phyloP scores from a whole-genome alignment of 331 rosid species.

The Rhamnella rubrinervis region DNA sequence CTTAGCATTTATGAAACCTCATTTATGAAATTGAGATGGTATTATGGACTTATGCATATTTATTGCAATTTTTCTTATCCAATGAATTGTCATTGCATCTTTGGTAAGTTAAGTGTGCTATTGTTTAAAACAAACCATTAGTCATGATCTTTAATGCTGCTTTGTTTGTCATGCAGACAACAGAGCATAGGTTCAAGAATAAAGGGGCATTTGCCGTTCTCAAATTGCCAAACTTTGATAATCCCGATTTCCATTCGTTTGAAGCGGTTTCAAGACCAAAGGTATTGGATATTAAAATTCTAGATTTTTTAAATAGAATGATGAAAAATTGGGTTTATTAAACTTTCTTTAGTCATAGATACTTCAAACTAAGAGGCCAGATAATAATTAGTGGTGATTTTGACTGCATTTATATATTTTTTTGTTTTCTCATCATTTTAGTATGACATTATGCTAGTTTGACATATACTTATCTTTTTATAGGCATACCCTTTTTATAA shows the following conservation, averaged over 20 bases:
- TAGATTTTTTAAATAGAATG: not conserved
- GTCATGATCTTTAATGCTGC: not conserved
- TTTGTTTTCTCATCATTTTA: too few relatives aligned
- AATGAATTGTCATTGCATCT: not conserved
- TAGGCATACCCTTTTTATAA: conserved; percentile 69
- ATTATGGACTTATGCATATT: too few relatives aligned
- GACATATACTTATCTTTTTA: not conserved
- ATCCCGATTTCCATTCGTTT: conserved; percentile 66
- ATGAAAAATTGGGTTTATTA: not conserved
- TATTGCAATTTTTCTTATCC: not conserved
- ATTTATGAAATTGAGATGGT: too few relatives aligned
- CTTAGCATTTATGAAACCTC: too few relatives aligned
- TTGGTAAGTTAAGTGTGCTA: not conserved
- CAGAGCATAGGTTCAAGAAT: conserved; percentile 65
- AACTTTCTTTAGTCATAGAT: too few relatives aligned
- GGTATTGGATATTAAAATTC: conserved; percentile 36
- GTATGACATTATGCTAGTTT: not conserved
- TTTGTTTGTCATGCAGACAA: conserved; percentile 44
- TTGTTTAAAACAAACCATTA: not conserved
- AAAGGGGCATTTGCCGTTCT: conserved; percentile 81
- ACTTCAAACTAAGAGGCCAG: too few relatives aligned
- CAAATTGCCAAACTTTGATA: conserved; percentile 68
- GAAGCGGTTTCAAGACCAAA: conserved; percentile 79
- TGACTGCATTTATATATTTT: too few relatives aligned
- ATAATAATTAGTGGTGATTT: too few relatives aligned